A percentile compares a stretch with the other conserved stretches of the same genome.
phyloP scores from a whole-genome alignment of 2,329 filamentous ascomycete genomes.

The Aspergillus floridensis region DNA sequence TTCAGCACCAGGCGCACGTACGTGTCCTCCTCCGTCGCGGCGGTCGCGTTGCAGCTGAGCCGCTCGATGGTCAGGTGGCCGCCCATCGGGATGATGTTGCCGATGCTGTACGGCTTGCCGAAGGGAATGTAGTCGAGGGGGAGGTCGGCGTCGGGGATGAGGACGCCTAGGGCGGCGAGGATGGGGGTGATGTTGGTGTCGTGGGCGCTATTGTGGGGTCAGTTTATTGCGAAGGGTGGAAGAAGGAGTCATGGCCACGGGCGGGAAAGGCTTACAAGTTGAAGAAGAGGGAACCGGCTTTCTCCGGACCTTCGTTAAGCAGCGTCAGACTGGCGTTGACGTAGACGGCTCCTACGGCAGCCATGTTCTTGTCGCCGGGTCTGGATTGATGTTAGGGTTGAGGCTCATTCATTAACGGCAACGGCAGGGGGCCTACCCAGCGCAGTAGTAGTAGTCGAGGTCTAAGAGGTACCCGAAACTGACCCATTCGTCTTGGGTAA shows the following conservation, averaged over 20 bases:
- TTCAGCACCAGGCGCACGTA: conserved; percentile 24
- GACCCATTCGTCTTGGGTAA: conserved; percentile 25
- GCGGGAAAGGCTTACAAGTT: conserved; percentile 12
- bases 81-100: conserved; percentile 20
- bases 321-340: conserved; percentile 20
- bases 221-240: too few species aligned
- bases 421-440: conserved; percentile 12
- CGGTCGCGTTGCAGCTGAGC: conserved; percentile 21
- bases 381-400: background rate
- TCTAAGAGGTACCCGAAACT: conserved; percentile 21
- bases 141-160: conserved; percentile 18
- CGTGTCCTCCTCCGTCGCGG: conserved; percentile 10
- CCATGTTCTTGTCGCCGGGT: conserved; percentile 20
- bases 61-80: conserved; percentile 24
- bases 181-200: conserved; percentile 24
- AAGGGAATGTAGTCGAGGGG: conserved; percentile 22
- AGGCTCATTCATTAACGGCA: background rate
- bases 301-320: conserved; percentile 19
- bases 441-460: conserved; percentile 23
- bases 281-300: conserved; percentile 12
- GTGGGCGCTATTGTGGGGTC: conserved; percentile 7
- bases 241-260: too few species aligned
- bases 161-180: conserved; percentile 18
- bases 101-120: conserved; percentile 14
- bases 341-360: conserved; percentile 21